Base-by-base conservation (phyloP, 441 rosid species). In the Aleurites moluccanus region DNA sequence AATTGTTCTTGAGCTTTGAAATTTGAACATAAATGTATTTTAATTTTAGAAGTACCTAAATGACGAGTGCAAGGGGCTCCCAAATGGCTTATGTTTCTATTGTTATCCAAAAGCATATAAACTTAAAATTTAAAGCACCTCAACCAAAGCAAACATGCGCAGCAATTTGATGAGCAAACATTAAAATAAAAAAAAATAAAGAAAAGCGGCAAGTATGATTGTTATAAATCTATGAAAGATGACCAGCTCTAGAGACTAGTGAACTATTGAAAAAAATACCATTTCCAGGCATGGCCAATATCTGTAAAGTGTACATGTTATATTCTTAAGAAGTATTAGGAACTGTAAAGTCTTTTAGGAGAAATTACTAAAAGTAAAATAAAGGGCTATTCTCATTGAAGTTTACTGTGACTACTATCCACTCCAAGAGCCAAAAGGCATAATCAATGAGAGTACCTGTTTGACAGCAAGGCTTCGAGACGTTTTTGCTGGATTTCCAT, bases 381-480 rank as follows among this genome's bases (percentile, higher is more conserved):
- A 52, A 2, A 38, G 9, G 40, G 7, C 40, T n/a, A n/a, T n/a
- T n/a, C n/a, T n/a, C n/a, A n/a, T n/a, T 63, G 47, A 66, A 53
- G 16, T 49, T 14, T 53, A 66, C 8, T 13, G 56, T 23, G 18
- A 52, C 20, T n/a, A 62, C n/a, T 7, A 49, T 69, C 28, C n/a
- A 52, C 49, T 49, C 67, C 4, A 45, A 18, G 13, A 38, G 56
- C 42, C 42, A 25, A 9, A 56, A 74, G 30, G 28, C 50, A 61
- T 53, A n/a, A 47, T 4, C 61, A 59, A 64, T 3, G 67, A 70
- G 14, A 35, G 38, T 72, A 91, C 99, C 96, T 94, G 92, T 79
- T 94, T 94, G 30, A 94, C 92, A 80, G 98, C 99, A 25, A 94
- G 78, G 66, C 83, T 69, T 2, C 86, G 75, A 74, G 97, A 91